Base-by-base conservation (phyloP, 2,329 filamentous ascomycete genomes). In the Alternaria solani region DNA sequence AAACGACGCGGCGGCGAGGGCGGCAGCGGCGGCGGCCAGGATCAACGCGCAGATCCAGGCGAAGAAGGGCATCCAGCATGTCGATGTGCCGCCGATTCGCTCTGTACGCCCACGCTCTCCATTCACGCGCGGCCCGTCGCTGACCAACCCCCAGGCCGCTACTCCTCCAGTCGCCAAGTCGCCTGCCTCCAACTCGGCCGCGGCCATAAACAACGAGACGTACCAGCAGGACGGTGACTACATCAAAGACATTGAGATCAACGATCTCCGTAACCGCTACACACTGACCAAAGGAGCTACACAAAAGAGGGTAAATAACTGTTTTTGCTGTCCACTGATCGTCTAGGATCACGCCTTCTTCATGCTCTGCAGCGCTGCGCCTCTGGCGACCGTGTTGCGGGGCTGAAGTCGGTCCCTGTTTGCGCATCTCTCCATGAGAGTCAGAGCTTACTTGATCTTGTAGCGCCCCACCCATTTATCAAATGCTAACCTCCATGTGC, bases 251-350 rank as follows among this genome's bases (percentile, higher is more conserved):
- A 97, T 99, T 75, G 95, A 98, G 84, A 93, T 99, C 84, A 99
- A 99, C 80, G 94, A 98, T 81, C 83, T 98, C 75, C 91, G 94
- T 67, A 99, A 98, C 79, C 92, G 94, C 72, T 99, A 99, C 81
- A 91, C 94, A 79, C 86, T 99, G 83, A 99, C 94, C 67, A 98
- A 97, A 85, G 93, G 94, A 75, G 91, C 93, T 73, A 97, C 93
- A 68, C 95, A 98, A 86, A 96, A 97, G 88, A 97, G 95, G 94
- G 95, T 99, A 97, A 96, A 91, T 94, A 90, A 91, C 93, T 89
- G 67, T 66, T 87, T 87, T 86, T 87, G 84, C 84, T 80, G 80
- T 82, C 82, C 84, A 87, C 89, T 91, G 88, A 91, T 91, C 80
- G 71, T 79, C 78, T 78, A 81, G 83, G 83, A 78, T 73, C 74